phyloP scores from a whole-genome alignment of 78 protist species.

The Cavenderia fasciculata region DNA sequence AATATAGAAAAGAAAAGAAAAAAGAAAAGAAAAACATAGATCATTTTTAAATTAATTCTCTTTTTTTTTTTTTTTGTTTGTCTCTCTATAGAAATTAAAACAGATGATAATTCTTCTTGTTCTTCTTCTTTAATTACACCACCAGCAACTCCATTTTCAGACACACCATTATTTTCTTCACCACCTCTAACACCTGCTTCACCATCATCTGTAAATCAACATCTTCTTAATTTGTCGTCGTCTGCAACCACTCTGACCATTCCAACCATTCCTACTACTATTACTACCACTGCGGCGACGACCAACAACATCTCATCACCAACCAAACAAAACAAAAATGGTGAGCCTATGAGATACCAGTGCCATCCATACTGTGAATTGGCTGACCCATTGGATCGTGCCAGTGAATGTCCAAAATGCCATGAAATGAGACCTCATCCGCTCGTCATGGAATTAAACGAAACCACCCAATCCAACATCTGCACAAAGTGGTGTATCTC shows the following conservation, averaged over 20 bases:
- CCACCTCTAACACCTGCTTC: too few species aligned
- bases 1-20: not conserved
- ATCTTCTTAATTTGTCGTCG: too few species aligned
- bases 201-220: too few species aligned
- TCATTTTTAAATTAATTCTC: not conserved
- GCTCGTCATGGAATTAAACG: too few species aligned
- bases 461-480: not conserved
- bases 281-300: too few species aligned
- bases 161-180: too few species aligned
- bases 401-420: not conserved
- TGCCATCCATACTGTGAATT: conserved; percentile 28
- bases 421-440: conserved; percentile 20
- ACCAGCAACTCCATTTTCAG: too few species aligned
- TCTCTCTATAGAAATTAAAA: not conserved
- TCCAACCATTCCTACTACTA: too few species aligned
- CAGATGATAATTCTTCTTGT: not conserved
- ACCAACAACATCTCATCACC: too few species aligned
- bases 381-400: not conserved
- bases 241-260: too few species aligned
- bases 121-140: not conserved
- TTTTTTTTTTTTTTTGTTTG: not conserved
- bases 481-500: conserved; percentile 19
- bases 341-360: too few species aligned
- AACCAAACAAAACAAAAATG: too few species aligned
- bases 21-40: not conserved